phyloP scores from a whole-genome alignment of 768 basidiomycete species.

The Mycena polygramma region DNA sequence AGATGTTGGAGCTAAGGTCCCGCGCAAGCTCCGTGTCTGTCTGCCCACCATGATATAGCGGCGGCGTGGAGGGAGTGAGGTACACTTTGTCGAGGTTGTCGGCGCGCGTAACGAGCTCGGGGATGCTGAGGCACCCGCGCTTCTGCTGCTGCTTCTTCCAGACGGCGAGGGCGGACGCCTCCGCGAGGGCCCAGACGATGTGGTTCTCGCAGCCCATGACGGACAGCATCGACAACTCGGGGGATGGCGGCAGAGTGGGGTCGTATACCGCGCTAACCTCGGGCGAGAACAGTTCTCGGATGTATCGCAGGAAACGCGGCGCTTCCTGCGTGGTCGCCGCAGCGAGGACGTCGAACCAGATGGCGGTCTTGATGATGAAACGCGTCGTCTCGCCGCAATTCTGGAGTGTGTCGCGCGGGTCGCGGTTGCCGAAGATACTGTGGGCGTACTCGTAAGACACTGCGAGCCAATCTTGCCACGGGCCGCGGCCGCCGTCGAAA shows the following conservation, averaged over 20 bases:
- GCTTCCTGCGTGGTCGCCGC: conserved; percentile 73
- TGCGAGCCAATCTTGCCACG: conserved; percentile 76
- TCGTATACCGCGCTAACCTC: conserved; percentile 55
- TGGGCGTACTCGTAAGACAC: conserved; percentile 71
- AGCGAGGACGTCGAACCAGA: conserved; percentile 91
- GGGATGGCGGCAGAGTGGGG: conserved; percentile 37
- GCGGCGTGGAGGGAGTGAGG: neutral
- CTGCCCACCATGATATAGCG: neutral
- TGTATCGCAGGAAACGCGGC: conserved; percentile 70
- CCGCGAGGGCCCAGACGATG: neutral
- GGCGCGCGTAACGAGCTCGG: neutral
- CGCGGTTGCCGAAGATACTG: conserved; percentile 56
- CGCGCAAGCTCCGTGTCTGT: conserved; percentile 48
- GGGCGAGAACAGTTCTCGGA: conserved; percentile 70
- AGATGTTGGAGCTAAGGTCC: conserved; percentile 69
- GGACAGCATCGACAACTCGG: conserved; percentile 78
- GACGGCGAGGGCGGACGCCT: neutral
- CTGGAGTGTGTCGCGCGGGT: conserved; percentile 60
- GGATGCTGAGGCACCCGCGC: neutral
- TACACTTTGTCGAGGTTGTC: neutral
- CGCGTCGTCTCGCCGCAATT: conserved; percentile 63
- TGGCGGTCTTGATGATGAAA: conserved; percentile 86
- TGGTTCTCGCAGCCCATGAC: conserved; percentile 52
- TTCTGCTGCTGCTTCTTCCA: neutral
- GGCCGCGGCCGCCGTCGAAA: conserved; percentile 81